Evolutionary conservation across 345 rosid genomes (phyloP).

Genomic region (Salix viminalis): DNA sequence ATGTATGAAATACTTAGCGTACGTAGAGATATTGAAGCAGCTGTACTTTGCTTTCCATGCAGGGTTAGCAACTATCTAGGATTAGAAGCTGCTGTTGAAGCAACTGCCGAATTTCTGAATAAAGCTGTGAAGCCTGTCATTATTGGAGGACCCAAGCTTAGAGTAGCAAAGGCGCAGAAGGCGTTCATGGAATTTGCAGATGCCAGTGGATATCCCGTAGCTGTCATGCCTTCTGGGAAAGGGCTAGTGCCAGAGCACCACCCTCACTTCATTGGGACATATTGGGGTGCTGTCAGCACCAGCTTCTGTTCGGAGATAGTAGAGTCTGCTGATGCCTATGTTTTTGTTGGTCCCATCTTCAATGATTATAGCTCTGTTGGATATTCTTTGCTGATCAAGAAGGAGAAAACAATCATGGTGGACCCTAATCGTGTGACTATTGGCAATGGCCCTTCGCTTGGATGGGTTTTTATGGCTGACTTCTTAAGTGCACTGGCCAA

Average conservation of each 20-base stretch:
- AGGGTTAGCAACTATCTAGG: conserved; percentile 65
- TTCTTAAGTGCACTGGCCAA: conserved; percentile 56
- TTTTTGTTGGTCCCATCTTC: conserved; percentile 70
- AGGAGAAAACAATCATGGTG: conserved; percentile 56
- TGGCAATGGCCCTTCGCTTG: conserved; percentile 67
- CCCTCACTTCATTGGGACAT: conserved; percentile 67
- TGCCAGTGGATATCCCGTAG: conserved; percentile 50
- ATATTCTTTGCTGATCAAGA: conserved; percentile 60
- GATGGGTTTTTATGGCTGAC: conserved; percentile 74
- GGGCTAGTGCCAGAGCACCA: conserved; percentile 61
- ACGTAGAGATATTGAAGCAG: not conserved
- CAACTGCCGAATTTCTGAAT: conserved; percentile 55
- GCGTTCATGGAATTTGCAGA: conserved; percentile 52
- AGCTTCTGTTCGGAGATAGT: conserved; percentile 61
- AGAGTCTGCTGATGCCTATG: conserved; percentile 74
- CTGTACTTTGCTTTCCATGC: conserved; percentile 17
- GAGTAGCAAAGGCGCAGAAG: conserved; percentile 52
- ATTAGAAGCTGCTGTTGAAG: conserved; percentile 71
- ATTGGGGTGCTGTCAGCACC: conserved; percentile 78
- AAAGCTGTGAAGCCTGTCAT: conserved; percentile 74
- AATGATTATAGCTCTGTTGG: conserved; percentile 77
- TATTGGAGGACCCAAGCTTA: conserved; percentile 59
- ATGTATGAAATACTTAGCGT: not conserved
- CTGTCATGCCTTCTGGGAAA: conserved; percentile 67
- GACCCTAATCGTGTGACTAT: conserved; percentile 63